Conservation (phyloP, 208 protist genomes). For the Phytomonas serpens region DNA sequence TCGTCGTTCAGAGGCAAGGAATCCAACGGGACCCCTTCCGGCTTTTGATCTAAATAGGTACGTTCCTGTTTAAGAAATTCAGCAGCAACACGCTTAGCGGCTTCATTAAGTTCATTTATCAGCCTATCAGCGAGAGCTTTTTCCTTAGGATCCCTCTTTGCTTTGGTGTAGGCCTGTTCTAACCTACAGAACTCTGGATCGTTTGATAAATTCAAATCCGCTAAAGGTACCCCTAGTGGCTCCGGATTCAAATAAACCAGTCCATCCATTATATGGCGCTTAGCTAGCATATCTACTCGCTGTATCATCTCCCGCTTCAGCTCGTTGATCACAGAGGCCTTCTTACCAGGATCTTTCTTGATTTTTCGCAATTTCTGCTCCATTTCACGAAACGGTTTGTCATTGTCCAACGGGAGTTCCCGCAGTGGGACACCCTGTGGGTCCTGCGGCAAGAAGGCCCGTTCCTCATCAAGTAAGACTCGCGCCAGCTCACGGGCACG, state of each 20-base stretch:
- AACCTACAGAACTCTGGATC: conserved; percentile 41
- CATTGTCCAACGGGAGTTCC: conserved; percentile 47
- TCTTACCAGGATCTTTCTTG: conserved; percentile 32
- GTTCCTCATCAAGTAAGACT: conserved; percentile 39
- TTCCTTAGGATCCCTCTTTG: conserved; percentile 32
- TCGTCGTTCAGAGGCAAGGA: conserved; percentile 60
- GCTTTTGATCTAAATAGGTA: conserved; percentile 58
- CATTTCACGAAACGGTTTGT: conserved; percentile 40
- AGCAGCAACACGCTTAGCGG: conserved; percentile 40
- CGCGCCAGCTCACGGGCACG: conserved; percentile 47
- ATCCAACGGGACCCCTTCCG: conserved; percentile 61
- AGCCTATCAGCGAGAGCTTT: conserved; percentile 11
- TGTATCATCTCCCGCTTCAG: conserved; percentile 50
- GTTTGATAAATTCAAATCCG: conserved; percentile 49
- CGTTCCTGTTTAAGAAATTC: conserved; percentile 65
- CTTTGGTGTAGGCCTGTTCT: conserved; percentile 36
- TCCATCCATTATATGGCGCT: conserved; percentile 32
- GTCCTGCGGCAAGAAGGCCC: conserved; percentile 41
- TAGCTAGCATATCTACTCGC: conserved; percentile 42
- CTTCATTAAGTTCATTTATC: conserved; percentile 52
- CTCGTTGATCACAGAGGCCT: conserved; percentile 28
- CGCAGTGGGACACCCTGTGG: conserved; percentile 46
- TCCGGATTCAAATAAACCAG: conserved; percentile 63
- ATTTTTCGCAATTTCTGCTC: conserved; percentile 44
- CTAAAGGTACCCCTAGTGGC: conserved; percentile 54